Percentiles rank a stretch among this genome's conserved stretches.
Evolutionary conservation across 768 basidiomycete genomes (phyloP).

Genomic region (Tephrocybe rancida): DNA sequence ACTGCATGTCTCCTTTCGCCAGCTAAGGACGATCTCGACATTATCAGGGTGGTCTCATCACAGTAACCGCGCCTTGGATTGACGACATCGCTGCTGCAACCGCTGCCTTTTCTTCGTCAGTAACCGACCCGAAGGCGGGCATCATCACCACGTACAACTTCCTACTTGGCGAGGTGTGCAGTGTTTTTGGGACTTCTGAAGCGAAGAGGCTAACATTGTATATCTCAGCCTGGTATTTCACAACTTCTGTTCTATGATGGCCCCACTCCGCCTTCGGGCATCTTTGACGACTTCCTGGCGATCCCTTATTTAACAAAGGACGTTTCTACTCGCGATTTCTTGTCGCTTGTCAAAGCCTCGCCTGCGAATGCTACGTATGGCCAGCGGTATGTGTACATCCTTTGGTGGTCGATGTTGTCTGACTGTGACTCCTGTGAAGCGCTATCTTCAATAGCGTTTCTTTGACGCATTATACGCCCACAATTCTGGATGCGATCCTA

Average conservation of each 20-base stretch:
- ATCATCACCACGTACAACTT: slow-evolving; percentile 49
- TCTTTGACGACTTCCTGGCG: slow-evolving; percentile 52
- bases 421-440: slow-evolving; percentile 12
- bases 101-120: slow-evolving; percentile 37
- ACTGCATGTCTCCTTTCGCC: not conserved
- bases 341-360: slow-evolving; percentile 38
- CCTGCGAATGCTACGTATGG: slow-evolving; percentile 35
- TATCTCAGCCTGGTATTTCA: slow-evolving; percentile 16
- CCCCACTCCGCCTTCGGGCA: slow-evolving; percentile 47
- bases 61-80: slow-evolving; percentile 22
- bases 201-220: not conserved
- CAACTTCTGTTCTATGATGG: slow-evolving; percentile 59
- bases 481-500: slow-evolving; percentile 38
- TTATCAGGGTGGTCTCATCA: slow-evolving; percentile 51
- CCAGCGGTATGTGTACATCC: slow-evolving; percentile 17
- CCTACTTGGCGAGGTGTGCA: slow-evolving; percentile 32
- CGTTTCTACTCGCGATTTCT: slow-evolving; percentile 39
- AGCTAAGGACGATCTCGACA: not conserved
- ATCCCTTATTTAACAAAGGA: slow-evolving; percentile 42
- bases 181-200: not conserved
- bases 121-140: slow-evolving; percentile 51
- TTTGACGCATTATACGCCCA: slow-evolving; percentile 32
- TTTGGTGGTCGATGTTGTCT: not conserved
- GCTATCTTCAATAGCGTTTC: slow-evolving; percentile 47
- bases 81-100: slow-evolving; percentile 35